A percentile compares a stretch with the other conserved stretches of the same genome.
Conservation (phyloP, 495 filamentous ascomycete species). For the Trichoderma orchidacearum region DNA sequence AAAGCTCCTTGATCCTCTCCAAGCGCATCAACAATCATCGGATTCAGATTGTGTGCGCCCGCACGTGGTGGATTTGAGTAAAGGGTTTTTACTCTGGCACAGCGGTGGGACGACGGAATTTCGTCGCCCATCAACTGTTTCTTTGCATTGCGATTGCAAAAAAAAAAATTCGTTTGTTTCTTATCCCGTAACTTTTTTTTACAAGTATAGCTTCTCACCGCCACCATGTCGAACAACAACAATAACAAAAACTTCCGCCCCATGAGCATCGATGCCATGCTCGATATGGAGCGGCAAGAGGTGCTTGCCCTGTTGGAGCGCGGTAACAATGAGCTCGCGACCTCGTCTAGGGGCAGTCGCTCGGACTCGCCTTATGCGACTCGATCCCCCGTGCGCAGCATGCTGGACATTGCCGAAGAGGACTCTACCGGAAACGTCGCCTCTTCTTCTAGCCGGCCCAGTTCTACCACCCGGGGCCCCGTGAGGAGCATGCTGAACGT, state of each 20-base stretch:
- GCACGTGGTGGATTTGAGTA: no score
- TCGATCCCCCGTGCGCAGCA: conserved; percentile 40
- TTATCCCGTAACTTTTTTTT: background rate
- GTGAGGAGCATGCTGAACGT: conserved; percentile 51
- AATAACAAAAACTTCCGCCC: conserved; percentile 6
- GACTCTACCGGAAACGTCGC: conserved; percentile 10
- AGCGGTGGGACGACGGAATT: no score
- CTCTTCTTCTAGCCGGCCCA: conserved; percentile 10
- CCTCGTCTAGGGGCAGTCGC: conserved; percentile 19
- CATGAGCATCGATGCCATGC: conserved; percentile 56
- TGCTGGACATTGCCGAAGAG: conserved; percentile 37
- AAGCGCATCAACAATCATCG: background rate
- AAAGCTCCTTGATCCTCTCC: no score
- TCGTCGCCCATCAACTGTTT: no score
- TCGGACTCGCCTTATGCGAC: conserved; percentile 34
- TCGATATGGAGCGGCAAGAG: conserved; percentile 62
- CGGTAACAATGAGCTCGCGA: conserved; percentile 17
- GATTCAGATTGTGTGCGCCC: background rate
- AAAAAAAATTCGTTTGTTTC: no score
- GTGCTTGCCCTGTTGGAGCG: conserved; percentile 50
- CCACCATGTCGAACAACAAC: background rate
- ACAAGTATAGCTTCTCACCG: background rate
- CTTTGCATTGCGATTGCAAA: background rate
- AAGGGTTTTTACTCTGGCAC: no score
- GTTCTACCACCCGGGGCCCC: conserved; percentile 18